phyloP scores from a whole-genome alignment of 164 flowering plant genomes.

The Magnolia kwangsiensis region DNA sequence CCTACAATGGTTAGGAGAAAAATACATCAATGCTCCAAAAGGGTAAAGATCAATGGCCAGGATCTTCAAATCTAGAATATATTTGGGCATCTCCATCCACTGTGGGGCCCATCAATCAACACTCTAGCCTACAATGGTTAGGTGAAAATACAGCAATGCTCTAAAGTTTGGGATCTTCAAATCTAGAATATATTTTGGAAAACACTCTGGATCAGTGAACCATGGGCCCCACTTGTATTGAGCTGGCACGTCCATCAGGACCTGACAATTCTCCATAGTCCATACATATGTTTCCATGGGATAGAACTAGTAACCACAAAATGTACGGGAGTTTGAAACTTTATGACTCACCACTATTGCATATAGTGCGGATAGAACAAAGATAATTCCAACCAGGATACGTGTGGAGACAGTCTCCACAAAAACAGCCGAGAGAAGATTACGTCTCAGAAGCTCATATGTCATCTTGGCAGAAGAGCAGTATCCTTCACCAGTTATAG shows the following conservation, averaged over 20 bases:
- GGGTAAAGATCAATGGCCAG: not conserved
- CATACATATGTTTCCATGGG: not conserved
- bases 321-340: not conserved
- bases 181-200: not conserved
- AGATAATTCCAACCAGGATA: conserved; percentile 45
- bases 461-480: conserved; percentile 62
- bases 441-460: conserved; percentile 56
- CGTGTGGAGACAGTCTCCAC: conserved; percentile 65
- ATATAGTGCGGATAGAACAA: conserved; percentile 52
- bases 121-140: not conserved
- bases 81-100: too few species aligned
- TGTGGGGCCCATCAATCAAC: too few species aligned
- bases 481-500: conserved; percentile 57
- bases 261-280: not conserved
- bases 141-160: not conserved
- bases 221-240: not conserved
- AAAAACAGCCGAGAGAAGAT: conserved; percentile 62
- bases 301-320: not conserved
- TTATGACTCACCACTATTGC: conserved; percentile 46
- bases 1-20: not conserved
- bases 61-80: not conserved
- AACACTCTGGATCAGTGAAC: not conserved
- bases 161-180: not conserved
- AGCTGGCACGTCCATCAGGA: not conserved
- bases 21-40: conserved; percentile 2